Base-by-base conservation (phyloP, 805 yeast genomes). In the Ogataea polymorpha region DNA sequence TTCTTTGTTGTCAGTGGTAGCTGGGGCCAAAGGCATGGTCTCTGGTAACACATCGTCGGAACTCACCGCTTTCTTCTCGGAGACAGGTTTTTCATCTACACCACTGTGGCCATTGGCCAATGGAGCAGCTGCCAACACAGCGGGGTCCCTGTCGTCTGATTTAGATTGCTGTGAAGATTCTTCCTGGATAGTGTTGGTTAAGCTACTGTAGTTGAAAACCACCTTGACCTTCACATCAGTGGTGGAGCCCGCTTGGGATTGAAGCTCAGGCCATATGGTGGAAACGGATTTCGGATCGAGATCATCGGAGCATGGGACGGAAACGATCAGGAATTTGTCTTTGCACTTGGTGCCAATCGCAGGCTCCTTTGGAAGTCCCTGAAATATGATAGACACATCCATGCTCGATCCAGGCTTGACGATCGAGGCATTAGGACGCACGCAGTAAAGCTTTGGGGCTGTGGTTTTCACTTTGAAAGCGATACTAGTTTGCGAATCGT, bases 381-480 rank as follows among this genome's bases (percentile, higher is more conserved):
- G 90, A 48, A 88, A 79, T 55, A 88, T 87, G 55, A 93, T 82
- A 34, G 90, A 77, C 39, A 93, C 86, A 41, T 84, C 79, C 39
- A 81, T 66, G 17, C 80, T 63, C 50, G 77, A 76, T 25, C 95
- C 93, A 11, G 98, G 90, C 21, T 71, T 72, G 42, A 93, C 71
- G 25, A 83, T 63, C 12, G 93, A 79, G 45, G 97, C 91, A 64
- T 90, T 93, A 48, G 99, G 99, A 68, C 96, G 83, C 38, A 93
- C 98, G 65, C 96, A 87, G 72, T 90, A 75, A 65, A 87, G 72
- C 65, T 87, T 90, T 46, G 99, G 99, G 8, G 98, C 97, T 6
- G 99, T 93, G 33, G 99, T 91, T 70, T 91, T 93, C 59, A 93
- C 97, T 70, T 93, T 93, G 74, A 88, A 93, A 23, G 96, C 96